These are phyloP conservation scores for Beta corolliflora DNA, from an alignment of 179 eudicot genomes.

Conservation along the genomic window DNA sequence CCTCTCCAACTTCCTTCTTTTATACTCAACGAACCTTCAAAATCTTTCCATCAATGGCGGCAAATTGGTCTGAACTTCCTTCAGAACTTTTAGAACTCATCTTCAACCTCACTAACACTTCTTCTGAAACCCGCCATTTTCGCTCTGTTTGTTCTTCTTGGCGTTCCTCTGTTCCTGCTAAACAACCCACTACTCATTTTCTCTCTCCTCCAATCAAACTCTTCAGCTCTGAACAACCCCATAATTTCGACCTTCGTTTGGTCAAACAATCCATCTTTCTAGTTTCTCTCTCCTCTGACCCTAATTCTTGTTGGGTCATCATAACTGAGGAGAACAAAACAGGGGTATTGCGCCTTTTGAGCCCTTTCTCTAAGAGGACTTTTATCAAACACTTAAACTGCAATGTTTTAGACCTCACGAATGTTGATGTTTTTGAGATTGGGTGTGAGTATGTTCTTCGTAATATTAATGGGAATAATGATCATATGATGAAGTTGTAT, in stretches of 20 bases:
- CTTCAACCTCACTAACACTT: not conserved
- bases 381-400: not conserved
- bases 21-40: not conserved
- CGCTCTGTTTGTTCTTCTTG: conserved; percentile 31
- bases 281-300: not conserved
- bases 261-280: conserved; percentile 24
- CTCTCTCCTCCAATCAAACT: conserved; percentile 13
- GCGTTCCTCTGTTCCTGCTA: conserved; percentile 23
- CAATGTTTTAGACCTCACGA: conserved; percentile 19
- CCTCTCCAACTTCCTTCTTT: not conserved
- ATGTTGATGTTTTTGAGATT: conserved; percentile 23
- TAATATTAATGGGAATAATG: conserved; percentile 9
- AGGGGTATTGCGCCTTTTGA: conserved; percentile 17
- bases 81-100: conserved; percentile 25
- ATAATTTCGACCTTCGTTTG: conserved; percentile 9
- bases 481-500: not conserved
- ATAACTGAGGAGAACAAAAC: conserved; percentile 32
- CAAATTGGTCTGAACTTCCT: conserved; percentile 35
- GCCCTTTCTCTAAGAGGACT: conserved; percentile 27
- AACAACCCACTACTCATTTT: not conserved
- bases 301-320: conserved; percentile 31
- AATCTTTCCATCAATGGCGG: not conserved
- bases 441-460: conserved; percentile 36
- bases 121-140: conserved; percentile 21
- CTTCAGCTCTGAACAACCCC: not conserved